Evolutionary conservation across 75 land plant genomes (phyloP), one percentile per base, ranked within the genome.

Genomic region (Selaginella moellendorffii): DNA sequence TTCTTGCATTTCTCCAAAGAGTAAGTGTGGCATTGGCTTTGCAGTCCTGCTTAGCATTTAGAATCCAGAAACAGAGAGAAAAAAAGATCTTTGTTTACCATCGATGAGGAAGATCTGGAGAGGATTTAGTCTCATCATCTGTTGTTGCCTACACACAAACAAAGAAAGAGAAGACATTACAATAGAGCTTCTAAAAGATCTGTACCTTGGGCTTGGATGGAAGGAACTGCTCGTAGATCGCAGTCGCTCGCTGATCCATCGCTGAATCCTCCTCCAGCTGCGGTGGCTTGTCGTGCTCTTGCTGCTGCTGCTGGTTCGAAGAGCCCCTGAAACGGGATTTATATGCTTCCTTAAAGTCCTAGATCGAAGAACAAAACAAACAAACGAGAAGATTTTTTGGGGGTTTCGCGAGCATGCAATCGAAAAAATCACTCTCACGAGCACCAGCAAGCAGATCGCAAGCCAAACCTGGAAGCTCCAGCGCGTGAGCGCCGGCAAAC

Each of bases 341-440:
- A 77, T 87, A 87, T 31, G 77, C 84, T 62, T 73, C 52, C 78
- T 87, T 74, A 70, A 91, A 91, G 73, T 91, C 93, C 89, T 65
- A 31, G 0, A 65, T 52, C n/a, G 2, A 24, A 28, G 30, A 62
- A 66, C 1, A 26, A 26, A 21, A 58, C 14, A n/a, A 20, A 64
- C 1, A 28, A 28, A 29, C 30, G 23, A 28, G 24, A 61, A 29
- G 23, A 64, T 2, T 31, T 21, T 24, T 10, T 20, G 36, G 58
- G n/a, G 14, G 2, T 60, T 19, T 22, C 30, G 29, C 42, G 29
- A n/a, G 12, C 24, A 36, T 20, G n/a, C 31, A 25, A 24, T 28
- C 8, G 54, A n/a, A 46, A 63, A 68, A 1, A 69, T 5, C 21
- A 2, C 23, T 0, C 26, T 14, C 22, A 0, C 8, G 30, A 23